Conservation (phyloP, 805 yeast genomes). For the Myxozyma sirexii region DNA sequence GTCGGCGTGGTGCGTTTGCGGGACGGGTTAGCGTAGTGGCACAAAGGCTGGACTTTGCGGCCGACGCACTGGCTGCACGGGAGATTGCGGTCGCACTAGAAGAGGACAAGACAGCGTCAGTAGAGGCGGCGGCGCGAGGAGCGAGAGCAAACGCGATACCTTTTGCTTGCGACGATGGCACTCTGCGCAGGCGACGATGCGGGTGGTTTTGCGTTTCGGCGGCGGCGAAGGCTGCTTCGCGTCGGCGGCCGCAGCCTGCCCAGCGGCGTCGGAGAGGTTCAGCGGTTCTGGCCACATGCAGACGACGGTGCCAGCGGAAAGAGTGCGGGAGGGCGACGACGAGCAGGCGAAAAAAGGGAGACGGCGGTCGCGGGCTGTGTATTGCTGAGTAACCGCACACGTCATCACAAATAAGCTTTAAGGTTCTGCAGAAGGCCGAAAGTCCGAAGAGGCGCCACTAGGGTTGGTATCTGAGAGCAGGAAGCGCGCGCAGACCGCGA, state of each 20-base stretch:
- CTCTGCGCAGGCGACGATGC: constrained; percentile 28
- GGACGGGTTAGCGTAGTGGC: constrained; percentile 16
- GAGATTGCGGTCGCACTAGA: constrained; percentile 25
- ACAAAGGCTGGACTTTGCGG: constrained; percentile 22
- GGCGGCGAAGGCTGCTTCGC: neutral
- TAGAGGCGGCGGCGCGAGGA: neutral
- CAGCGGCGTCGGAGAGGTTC: neutral
- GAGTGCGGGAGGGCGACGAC: neutral
- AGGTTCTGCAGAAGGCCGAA: neutral
- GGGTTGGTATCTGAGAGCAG: neutral
- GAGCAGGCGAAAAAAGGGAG: neutral
- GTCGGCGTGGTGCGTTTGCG: neutral
- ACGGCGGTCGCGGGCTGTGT: neutral
- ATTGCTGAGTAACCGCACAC: neutral
- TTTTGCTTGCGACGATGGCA: constrained; percentile 32
- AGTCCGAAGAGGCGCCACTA: neutral
- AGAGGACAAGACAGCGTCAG: neutral
- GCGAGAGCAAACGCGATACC: constrained; percentile 1
- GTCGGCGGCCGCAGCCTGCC: too few relatives aligned
- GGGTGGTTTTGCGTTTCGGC: constrained; percentile 1
- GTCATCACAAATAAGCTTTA: neutral
- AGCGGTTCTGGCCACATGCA: neutral
- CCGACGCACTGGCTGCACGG: constrained; percentile 29
- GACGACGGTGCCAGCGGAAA: too few relatives aligned
- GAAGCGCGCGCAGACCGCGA: too few relatives aligned